These are phyloP conservation scores for Penicillium macrosclerotiorum DNA, from an alignment of 495 filamentous ascomycete species.

Conservation along the genomic window DNA sequence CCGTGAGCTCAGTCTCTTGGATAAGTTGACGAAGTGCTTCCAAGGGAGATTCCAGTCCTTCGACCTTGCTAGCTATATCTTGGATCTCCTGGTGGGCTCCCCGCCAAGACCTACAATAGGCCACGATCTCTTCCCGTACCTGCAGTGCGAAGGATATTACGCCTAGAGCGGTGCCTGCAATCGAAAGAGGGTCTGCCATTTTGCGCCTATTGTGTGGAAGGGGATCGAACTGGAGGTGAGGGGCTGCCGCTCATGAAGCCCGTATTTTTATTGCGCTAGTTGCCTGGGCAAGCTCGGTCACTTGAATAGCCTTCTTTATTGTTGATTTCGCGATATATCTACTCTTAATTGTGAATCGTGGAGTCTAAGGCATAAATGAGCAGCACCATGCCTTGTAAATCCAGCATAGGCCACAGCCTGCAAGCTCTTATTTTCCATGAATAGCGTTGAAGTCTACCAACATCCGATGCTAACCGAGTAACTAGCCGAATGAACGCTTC, in stretches of 20 bases:
- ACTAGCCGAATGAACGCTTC: background rate
- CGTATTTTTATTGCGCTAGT: background rate
- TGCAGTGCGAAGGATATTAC: slow-evolving; percentile 4
- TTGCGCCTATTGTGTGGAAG: too few relatives aligned
- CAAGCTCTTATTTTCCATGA: background rate
- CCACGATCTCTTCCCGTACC: slow-evolving; percentile 3
- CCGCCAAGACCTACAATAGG: slow-evolving; percentile 5
- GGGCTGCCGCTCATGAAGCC: background rate
- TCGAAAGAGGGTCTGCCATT: slow-evolving; percentile 5
- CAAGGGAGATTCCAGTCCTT: background rate
- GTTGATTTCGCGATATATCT: background rate
- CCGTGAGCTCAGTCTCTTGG: background rate
- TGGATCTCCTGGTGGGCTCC: slow-evolving; percentile 5
- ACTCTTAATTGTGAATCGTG: background rate
- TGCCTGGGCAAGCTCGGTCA: background rate
- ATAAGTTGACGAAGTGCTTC: background rate
- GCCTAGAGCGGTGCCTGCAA: background rate
- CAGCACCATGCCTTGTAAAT: background rate
- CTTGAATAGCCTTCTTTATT: background rate
- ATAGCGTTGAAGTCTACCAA: background rate
- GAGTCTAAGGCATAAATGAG: too few relatives aligned
- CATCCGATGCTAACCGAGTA: background rate
- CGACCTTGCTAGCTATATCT: slow-evolving; percentile 2
- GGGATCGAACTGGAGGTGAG: background rate
- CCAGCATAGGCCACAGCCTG: background rate